Base-by-base conservation (phyloP, 1,284 basidiomycete genomes). In the Jaminaea rosea region DNA sequence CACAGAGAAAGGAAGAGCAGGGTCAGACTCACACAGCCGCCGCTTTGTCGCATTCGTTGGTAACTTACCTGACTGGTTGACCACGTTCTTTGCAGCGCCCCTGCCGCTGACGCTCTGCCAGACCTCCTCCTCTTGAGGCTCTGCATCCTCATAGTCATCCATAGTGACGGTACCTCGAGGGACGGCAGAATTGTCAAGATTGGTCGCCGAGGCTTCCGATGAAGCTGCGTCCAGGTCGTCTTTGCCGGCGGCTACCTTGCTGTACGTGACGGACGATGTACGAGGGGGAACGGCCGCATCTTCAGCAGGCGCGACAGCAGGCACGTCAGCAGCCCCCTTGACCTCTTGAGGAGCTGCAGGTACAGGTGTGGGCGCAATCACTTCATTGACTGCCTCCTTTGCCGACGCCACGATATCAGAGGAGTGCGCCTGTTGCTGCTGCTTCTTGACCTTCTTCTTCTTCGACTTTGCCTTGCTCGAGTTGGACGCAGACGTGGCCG, bases 391-490 rank as follows among this genome's bases (percentile, higher is more conserved):
- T 8, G 8, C 15, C 39, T 42, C 24, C 39, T 42, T 42, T 23
- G 19, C 24, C 3, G 39, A 17, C 39, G n/a, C n/a, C n/a, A n/a
- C n/a, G n/a, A n/a, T n/a, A n/a, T n/a, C n/a, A n/a, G n/a, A n/a
- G n/a, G n/a, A n/a, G n/a, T n/a, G n/a, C n/a, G n/a, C n/a, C n/a
- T n/a, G n/a, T n/a, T n/a, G n/a, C n/a, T n/a, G n/a, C n/a, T n/a
- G n/a, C 17, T 42, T 42, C 39, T 42, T 42, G 24, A 13, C 11
- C 9, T 31, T 31, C 39, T 42, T 42, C 39, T 42, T 42, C 39
- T 42, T 42, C 3, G 39, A 17, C 39, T 42, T 42, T 42, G 39
- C 17, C 39, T 42, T 42, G 39, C 9, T 8, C 29, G 8, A 8
- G 29, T 15, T 31, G 8, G 29, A 8, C 29, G 29, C 9, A 31